A percentile compares a stretch with the other conserved stretches of the same genome.
Conservation (phyloP, 106 monocot genomes). For the Dioscorea alata region DNA sequence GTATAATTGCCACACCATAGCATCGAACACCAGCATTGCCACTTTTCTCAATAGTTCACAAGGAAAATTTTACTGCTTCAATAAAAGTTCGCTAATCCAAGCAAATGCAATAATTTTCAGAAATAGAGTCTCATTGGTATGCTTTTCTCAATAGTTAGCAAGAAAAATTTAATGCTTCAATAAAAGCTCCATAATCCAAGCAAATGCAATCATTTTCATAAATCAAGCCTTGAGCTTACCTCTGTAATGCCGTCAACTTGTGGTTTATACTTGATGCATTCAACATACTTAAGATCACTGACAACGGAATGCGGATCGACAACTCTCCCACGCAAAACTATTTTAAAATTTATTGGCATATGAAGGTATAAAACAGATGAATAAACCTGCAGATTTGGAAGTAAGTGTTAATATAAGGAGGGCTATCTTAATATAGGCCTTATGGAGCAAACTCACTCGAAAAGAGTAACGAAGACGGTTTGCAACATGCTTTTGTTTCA, state of each 20-base stretch:
- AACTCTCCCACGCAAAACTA: constrained; percentile 56
- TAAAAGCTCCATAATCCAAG: too few relatives aligned
- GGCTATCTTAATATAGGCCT: neutral
- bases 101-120: too few relatives aligned
- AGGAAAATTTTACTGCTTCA: too few relatives aligned
- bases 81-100: too few relatives aligned
- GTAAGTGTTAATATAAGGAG: constrained; percentile 5
- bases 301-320: constrained; percentile 53
- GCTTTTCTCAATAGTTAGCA: too few relatives aligned
- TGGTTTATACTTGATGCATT: constrained; percentile 76
- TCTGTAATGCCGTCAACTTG: constrained; percentile 55
- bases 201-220: too few relatives aligned
- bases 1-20: too few relatives aligned
- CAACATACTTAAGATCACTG: constrained; percentile 58
- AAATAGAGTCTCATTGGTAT: too few relatives aligned
- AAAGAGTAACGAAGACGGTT: constrained; percentile 60
- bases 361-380: constrained; percentile 70
- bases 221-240: constrained; percentile 22
- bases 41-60: too few relatives aligned
- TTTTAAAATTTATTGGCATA: constrained; percentile 57
- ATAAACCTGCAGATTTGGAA: constrained; percentile 55
- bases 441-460: constrained; percentile 39
- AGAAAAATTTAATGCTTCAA: too few relatives aligned
- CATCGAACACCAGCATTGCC: too few relatives aligned
- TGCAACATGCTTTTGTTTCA: constrained; percentile 46